These are phyloP conservation scores for Psilocybe mexicana DNA, from an alignment of 1,284 basidiomycete genomes.

Conservation along the genomic window DNA sequence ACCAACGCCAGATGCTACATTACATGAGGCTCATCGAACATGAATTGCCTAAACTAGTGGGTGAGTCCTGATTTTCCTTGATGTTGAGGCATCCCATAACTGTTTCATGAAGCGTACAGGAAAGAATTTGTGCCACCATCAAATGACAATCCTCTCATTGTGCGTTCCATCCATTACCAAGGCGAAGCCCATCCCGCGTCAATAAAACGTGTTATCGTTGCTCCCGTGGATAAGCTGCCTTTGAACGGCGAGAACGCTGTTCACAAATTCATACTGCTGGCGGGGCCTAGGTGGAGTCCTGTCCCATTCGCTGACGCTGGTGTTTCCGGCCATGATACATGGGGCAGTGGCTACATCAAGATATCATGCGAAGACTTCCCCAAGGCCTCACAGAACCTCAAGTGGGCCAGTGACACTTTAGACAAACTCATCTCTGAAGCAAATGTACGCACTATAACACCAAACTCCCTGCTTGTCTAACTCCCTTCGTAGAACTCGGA, in stretches of 20 bases:
- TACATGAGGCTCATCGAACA: constrained; percentile 83
- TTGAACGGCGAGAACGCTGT: constrained; percentile 60
- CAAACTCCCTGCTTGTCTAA: constrained; percentile 8
- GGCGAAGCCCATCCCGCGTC: constrained; percentile 72
- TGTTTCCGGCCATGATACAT: constrained; percentile 41
- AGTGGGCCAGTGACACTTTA: constrained; percentile 81
- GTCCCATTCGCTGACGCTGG: constrained; percentile 71
- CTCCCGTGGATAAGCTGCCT: constrained; percentile 71
- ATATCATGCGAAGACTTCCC: constrained; percentile 85
- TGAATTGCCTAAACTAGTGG: constrained; percentile 80
- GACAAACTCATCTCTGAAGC: constrained; percentile 72
- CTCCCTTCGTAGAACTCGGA: constrained; percentile 42
- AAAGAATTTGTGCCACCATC: constrained; percentile 73
- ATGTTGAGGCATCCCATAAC: constrained; percentile 11
- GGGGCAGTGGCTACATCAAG: constrained; percentile 78
- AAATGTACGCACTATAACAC: constrained; percentile 56
- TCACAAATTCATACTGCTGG: constrained; percentile 80
- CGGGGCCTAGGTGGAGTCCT: constrained; percentile 81
- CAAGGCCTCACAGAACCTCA: constrained; percentile 78
- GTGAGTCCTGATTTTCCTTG: constrained; percentile 45
- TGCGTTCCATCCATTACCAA: constrained; percentile 77
- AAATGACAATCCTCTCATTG: constrained; percentile 56
- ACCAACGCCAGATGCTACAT: constrained; percentile 69
- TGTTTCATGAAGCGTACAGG: constrained; percentile 58
- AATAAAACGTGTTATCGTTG: constrained; percentile 71